Base-by-base conservation (phyloP, 2,329 filamentous ascomycete genomes). In the Lasiodiplodia sp. region DNA sequence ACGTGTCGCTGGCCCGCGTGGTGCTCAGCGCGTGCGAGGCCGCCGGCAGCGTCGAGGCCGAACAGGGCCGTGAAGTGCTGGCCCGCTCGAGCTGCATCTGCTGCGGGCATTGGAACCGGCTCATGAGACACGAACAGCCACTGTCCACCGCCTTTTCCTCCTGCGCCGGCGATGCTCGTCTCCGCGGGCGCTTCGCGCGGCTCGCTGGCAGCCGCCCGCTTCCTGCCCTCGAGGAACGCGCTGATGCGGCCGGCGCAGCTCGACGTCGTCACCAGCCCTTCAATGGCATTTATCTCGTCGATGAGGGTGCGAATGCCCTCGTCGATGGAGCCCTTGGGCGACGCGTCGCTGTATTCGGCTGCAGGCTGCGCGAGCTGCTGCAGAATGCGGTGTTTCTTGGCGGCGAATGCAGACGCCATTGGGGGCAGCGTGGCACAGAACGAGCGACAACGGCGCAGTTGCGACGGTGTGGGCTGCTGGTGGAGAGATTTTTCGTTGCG, bases 71-170 rank as follows among this genome's bases (percentile, higher is more conserved):
- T 70, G 34, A 76, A 73, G 31, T 72, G 60, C 38, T 68, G 68
- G 8, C 66, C 38, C 60, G 58, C 63, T 34, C 67, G 67, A 6
- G 68, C 38, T 60, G 58, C 63, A 8, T 60, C 49, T 53, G 57
- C 63, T 28, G 72, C 57, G 12, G 73, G 53, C 56, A 77, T 51
- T 44, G 77, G 72, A 44, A 95, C 81, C 1, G 92, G 88, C 72
- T 93, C 90, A 81, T 98, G 95, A 66, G 92, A 94, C 66, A 97
- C 92, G 80, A 90, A 97, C 34, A 97, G 80, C 94, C 95, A 98
- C 68, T 84, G 85, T 11, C 94, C 93, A 8, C 90, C 92, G 11
- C 94, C 94, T 78, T 97, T 97, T 0, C 94, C 94, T 0, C 94
- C 93, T 0, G 91, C 86, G 3, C 89, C 88, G 10, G 90, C 90